Percentiles rank a stretch among this genome's conserved stretches.
These are phyloP conservation scores for Ogataea pignaliae DNA, from an alignment of 805 yeast genomes.

Conservation along the genomic window DNA sequence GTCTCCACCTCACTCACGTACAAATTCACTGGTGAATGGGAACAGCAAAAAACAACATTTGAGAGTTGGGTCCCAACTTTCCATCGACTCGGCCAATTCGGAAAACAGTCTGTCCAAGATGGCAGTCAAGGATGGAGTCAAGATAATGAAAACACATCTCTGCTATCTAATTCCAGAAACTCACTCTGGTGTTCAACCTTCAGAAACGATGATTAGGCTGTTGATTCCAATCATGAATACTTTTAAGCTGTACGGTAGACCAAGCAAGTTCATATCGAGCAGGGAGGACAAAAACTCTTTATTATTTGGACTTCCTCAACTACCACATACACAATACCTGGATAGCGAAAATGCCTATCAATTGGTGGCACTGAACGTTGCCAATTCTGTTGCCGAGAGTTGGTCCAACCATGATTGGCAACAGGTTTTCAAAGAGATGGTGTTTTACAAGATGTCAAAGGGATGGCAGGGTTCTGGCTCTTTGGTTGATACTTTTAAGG, in stretches of 20 bases:
- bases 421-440: constrained; percentile 34
- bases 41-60: constrained; percentile 10
- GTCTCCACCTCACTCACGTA: constrained; percentile 17
- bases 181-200: constrained; percentile 68
- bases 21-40: constrained; percentile 8
- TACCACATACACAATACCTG: constrained; percentile 64
- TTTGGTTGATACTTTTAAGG: constrained; percentile 27
- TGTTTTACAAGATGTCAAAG: constrained; percentile 27
- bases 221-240: constrained; percentile 67
- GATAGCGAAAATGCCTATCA: constrained; percentile 29
- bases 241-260: constrained; percentile 72
- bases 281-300: constrained; percentile 37
- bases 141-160: constrained; percentile 24
- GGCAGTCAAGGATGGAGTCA: constrained; percentile 18
- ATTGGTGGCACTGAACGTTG: constrained; percentile 28
- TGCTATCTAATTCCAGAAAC: constrained; percentile 53
- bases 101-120: constrained; percentile 10
- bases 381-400: constrained; percentile 27
- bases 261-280: constrained; percentile 45
- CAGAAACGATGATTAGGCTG: constrained; percentile 69
- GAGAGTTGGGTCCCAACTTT: constrained; percentile 21
- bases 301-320: constrained; percentile 67
- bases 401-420: constrained; percentile 33
- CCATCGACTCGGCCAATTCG: constrained; percentile 23
- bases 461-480: constrained; percentile 35